These are phyloP conservation scores for Alternaria consortialis DNA, from an alignment of 2,329 filamentous ascomycete genomes.

Conservation along the genomic window DNA sequence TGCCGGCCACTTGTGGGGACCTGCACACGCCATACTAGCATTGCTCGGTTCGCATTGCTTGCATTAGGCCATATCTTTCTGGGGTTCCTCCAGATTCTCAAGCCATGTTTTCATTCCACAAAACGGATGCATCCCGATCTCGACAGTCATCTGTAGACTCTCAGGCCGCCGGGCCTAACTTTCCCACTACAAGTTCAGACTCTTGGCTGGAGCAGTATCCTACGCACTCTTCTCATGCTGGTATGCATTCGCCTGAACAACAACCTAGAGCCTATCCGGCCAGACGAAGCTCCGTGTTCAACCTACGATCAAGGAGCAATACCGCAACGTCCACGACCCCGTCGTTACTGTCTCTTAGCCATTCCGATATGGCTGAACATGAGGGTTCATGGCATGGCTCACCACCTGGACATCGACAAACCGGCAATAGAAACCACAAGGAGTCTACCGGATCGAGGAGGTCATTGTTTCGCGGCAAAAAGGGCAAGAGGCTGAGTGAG, in stretches of 20 bases:
- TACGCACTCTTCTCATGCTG: conserved; percentile 35
- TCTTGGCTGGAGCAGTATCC: conserved; percentile 38
- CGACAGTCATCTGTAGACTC: conserved; percentile 48
- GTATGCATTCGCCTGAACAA: conserved; percentile 45
- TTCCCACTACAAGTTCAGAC: conserved; percentile 34
- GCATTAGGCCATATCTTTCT: conserved; percentile 16
- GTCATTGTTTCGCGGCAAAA: conserved; percentile 48
- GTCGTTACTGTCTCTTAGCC: conserved; percentile 34
- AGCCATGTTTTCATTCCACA: conserved; percentile 51
- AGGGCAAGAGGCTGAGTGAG: conserved; percentile 47
- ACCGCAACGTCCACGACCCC: conserved; percentile 48
- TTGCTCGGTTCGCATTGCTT: conserved; percentile 34
- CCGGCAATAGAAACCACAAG: conserved; percentile 30
- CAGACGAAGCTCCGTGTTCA: conserved; percentile 50
- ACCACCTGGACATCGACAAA: conserved; percentile 35
- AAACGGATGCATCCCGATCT: conserved; percentile 43
- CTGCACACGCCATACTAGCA: conserved; percentile 33
- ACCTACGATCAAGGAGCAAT: conserved; percentile 49
- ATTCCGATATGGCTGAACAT: conserved; percentile 34
- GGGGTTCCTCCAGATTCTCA: conserved; percentile 18
- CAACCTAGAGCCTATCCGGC: conserved; percentile 28
- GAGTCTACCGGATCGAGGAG: conserved; percentile 37
- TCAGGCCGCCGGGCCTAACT: conserved; percentile 31
- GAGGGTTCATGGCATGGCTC: conserved; percentile 35
- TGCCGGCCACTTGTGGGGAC: conserved; percentile 40